Percentiles rank a stretch among this genome's conserved stretches.
Evolutionary conservation across 2,329 filamentous ascomycete genomes (phyloP).

Genomic region (Paraphoma chrysanthemicola): DNA sequence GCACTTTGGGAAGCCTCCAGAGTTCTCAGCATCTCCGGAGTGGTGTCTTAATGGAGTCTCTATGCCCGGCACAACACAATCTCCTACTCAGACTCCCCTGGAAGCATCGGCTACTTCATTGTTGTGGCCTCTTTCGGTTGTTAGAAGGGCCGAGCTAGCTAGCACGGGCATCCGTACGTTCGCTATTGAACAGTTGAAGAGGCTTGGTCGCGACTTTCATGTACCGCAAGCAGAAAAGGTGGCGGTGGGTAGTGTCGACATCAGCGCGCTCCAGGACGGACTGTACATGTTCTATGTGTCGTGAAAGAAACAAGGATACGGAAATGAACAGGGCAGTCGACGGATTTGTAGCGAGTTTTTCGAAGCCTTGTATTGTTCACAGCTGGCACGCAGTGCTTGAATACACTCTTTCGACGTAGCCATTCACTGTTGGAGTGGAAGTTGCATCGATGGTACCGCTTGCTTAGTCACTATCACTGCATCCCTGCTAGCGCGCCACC

Average conservation of each 20-base stretch:
- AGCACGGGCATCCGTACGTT: constrained; percentile 3
- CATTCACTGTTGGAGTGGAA: no score
- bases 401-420: no score
- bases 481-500: background rate
- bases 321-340: no score
- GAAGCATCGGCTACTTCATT: constrained; percentile 12
- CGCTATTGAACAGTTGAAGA: constrained; percentile 8
- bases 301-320: no score
- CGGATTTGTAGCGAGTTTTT: no score
- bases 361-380: no score
- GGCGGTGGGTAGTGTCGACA: background rate
- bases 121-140: constrained; percentile 13
- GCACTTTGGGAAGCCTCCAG: constrained; percentile 5
- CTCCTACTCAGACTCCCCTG: background rate
- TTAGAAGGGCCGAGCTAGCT: constrained; percentile 5
- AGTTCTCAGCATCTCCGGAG: background rate
- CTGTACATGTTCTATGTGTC: constrained; percentile 14
- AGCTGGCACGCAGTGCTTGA: no score
- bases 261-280: constrained; percentile 15
- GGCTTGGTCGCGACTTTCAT: constrained; percentile 7
- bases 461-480: no score
- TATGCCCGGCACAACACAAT: background rate
- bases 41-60: background rate
- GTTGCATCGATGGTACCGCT: no score
- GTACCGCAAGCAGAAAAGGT: constrained; percentile 17